Conservation (phyloP, 192 early-diverging fungal species). For the Podila horticola region DNA sequence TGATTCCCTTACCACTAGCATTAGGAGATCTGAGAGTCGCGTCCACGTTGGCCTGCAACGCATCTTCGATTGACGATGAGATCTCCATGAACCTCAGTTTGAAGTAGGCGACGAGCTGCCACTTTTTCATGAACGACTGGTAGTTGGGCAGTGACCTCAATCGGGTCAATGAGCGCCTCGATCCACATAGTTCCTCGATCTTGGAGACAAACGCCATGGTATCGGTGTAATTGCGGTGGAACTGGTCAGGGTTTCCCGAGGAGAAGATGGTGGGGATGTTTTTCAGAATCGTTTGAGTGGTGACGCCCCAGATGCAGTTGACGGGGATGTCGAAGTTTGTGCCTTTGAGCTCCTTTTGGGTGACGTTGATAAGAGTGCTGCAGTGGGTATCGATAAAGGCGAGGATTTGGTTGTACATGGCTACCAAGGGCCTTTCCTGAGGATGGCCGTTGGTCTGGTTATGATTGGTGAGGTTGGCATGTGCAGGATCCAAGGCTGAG, state of each 20-base stretch:
- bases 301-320: conserved; percentile 69
- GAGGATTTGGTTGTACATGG: conserved; percentile 69
- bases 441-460: not conserved
- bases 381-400: conserved; percentile 61
- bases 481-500: conserved; percentile 21
- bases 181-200: conserved; percentile 58
- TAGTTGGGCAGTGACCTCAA: conserved; percentile 61
- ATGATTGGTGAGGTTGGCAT: not conserved
- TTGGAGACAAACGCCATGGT: conserved; percentile 64
- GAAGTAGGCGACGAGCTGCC: conserved; percentile 73
- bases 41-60: conserved; percentile 27
- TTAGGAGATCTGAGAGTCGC: not conserved
- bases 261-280: conserved; percentile 65
- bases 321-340: conserved; percentile 71
- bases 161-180: conserved; percentile 56
- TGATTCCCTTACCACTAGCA: conserved; percentile 9
- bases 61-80: conserved; percentile 52
- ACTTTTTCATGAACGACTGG: conserved; percentile 65
- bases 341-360: conserved; percentile 63
- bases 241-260: conserved; percentile 73
- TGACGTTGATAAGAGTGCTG: conserved; percentile 65
- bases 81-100: conserved; percentile 67
- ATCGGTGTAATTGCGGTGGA: conserved; percentile 72
- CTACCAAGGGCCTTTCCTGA: conserved; percentile 43
- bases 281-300: conserved; percentile 57